These are phyloP conservation scores for Psilocybe tampanensis DNA, from an alignment of 768 basidiomycete genomes.

Conservation along the genomic window DNA sequence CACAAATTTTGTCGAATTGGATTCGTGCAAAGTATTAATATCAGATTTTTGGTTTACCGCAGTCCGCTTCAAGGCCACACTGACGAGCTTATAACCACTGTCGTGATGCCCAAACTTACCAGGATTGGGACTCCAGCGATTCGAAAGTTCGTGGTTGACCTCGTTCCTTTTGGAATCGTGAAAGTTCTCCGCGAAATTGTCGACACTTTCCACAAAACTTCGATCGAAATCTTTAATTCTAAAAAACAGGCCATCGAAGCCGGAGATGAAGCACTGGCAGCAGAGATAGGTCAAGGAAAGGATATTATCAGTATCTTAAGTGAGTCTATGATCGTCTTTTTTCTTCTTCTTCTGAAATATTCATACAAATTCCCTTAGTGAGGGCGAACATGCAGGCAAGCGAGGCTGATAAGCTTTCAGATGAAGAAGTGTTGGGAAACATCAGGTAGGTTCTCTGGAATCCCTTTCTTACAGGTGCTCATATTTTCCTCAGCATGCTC, in stretches of 20 bases:
- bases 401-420: background rate
- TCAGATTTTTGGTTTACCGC: background rate
- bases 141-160: constrained; percentile 32
- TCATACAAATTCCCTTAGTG: background rate
- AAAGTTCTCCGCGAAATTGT: constrained; percentile 34
- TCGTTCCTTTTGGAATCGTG: constrained; percentile 32
- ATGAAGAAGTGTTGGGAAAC: background rate
- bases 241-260: constrained; percentile 36
- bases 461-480: too few species aligned
- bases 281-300: constrained; percentile 38
- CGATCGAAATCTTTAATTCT: constrained; percentile 35
- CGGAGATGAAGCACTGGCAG: constrained; percentile 33
- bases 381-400: background rate
- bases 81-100: background rate
- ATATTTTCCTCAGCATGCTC: too few species aligned
- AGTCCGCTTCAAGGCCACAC: background rate
- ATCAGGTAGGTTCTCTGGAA: background rate
- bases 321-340: constrained; percentile 24
- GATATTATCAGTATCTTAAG: constrained; percentile 51
- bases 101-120: constrained; percentile 16
- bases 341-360: background rate
- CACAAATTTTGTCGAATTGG: background rate
- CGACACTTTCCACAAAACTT: constrained; percentile 35
- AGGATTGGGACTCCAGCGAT: constrained; percentile 30
- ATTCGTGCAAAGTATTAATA: too few species aligned